Evolutionary conservation across 176 grass and related monocot genomes (phyloP), one percentile per base, ranked within the genome.

Genomic region (Phragmites australis): DNA sequence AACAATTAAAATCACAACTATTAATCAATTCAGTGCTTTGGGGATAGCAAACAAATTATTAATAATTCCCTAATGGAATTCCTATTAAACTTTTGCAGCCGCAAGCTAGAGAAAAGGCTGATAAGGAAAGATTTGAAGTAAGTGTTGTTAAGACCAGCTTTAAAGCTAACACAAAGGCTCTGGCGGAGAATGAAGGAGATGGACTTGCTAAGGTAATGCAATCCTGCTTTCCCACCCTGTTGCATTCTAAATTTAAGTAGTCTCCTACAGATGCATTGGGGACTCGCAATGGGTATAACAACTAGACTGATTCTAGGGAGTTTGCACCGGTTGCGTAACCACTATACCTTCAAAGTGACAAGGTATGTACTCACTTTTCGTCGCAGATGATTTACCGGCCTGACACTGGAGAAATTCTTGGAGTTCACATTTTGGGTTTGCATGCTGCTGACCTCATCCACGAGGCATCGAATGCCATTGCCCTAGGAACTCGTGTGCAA

Each of bases 161-260:
- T 78, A 97, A 97, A 81, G 93, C 90, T 41, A 97, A 97, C 75
- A 93, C 93, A 15, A 97, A 97, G 84, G 93, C 93, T 76, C 80
- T 97, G 81, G 93, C 86, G 16, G 93, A 93, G 67, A 97, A 97
- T 87, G 90, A 97, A 93, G 93, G 93, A 11, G 93, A 97, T 51
- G 93, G 93, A 5, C 77, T 93, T 82, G 88, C 93, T 55, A 97
- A 97, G 90, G 84, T 60, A 92, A 90, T 88, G 82, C 87, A 55
- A 81, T 25, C 19, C 9, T 76, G 21, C 13, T 30, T 56, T 45
- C 14, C 34, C 43, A 55, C 18, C 16, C 34, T 82, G 17, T 25
- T 40, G 4, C 23, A 34, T 37, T 68, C 39, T 40, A 42, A 48
- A 60, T 58, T 25, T 70, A 43, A 67, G 37, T 67, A 44, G 9